These are phyloP conservation scores for Podaxis sp. DNA, from an alignment of 768 basidiomycete species.

Conservation along the genomic window DNA sequence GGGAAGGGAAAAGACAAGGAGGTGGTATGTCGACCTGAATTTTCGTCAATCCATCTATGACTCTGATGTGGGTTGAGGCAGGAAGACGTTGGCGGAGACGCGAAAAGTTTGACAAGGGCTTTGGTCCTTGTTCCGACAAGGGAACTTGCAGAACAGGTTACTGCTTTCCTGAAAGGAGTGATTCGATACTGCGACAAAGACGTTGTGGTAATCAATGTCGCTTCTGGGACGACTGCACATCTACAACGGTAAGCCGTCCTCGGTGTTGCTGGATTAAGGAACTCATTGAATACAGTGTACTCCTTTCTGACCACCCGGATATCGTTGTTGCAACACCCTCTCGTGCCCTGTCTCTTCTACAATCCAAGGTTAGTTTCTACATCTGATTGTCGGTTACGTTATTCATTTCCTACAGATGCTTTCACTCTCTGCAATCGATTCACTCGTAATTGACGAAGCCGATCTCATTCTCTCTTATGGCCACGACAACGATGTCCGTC, in stretches of 20 bases:
- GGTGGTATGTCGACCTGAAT: neutral
- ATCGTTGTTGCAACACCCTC: conserved; percentile 41
- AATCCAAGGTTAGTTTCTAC: conserved; percentile 28
- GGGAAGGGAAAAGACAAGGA: conserved; percentile 13
- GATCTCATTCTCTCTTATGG: conserved; percentile 97
- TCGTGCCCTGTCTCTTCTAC: conserved; percentile 32
- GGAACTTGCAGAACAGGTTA: conserved; percentile 91
- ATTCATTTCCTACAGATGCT: conserved; percentile 34
- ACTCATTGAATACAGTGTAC: conserved; percentile 24
- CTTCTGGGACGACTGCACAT: conserved; percentile 67
- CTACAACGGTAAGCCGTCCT: conserved; percentile 61
- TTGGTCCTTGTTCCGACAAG: conserved; percentile 87
- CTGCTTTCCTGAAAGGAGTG: conserved; percentile 62
- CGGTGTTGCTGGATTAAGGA: neutral
- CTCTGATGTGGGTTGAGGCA: conserved; percentile 28
- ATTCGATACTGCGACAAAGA: conserved; percentile 79
- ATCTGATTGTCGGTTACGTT: neutral
- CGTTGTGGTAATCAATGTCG: conserved; percentile 71
- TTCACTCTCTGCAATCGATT: conserved; percentile 65
- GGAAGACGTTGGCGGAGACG: neutral
- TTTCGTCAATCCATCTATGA: conserved; percentile 33
- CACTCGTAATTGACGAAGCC: conserved; percentile 95
- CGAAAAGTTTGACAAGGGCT: conserved; percentile 53
- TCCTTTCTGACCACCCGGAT: conserved; percentile 42
- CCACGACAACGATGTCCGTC: conserved; percentile 85